Base-by-base conservation (phyloP, 169 alveolate genomes). In the Miamiensis avidus region DNA sequence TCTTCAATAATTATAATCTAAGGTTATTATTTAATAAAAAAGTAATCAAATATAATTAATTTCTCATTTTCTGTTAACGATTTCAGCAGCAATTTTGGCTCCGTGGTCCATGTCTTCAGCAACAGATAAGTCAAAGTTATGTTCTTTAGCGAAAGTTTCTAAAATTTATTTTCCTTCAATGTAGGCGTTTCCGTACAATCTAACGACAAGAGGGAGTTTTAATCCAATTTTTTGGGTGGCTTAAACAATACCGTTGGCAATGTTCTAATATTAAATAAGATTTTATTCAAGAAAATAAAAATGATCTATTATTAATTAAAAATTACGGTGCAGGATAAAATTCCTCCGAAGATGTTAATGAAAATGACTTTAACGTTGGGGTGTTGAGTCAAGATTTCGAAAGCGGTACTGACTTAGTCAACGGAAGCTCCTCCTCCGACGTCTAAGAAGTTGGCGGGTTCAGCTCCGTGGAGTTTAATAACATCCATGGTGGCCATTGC, bases 401-500 rank as follows among this genome's bases (percentile, higher is more conserved):
- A 91, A 29, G 94, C 94, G 69, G 89, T 84, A 74, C 83, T 88
- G 31, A 91, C 94, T 79, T 87, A 82, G 64, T 88, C 91, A 85
- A 90, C 89, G 29, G 72, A 82, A 30, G 94, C 94, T 76, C 94
- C 91, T 76, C 94, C 94, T 74, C 94, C 94, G 31, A 91, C 92
- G 73, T 91, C 94, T 27, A 91, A 82, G 89, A 91, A 91, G 82
- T 91, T 91, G 32, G 94, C 94, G 31, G 94, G 94, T 30, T 83
- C 81, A 25, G 90, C 92, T 31, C 94, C 94, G 34, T 88, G 72
- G 29, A 86, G 75, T 73, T 87, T 82, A 76, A 91, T 91, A 29
- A 91, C 85, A 76, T 91, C 94, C 94, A 91, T 91, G 29, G 94
- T 91, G 31, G 92, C 92, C 94, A 91, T 91, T 34, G 94, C 94